Evolutionary conservation across 2,329 filamentous ascomycete genomes (phyloP).

Genomic region (Fusarium illudens): DNA sequence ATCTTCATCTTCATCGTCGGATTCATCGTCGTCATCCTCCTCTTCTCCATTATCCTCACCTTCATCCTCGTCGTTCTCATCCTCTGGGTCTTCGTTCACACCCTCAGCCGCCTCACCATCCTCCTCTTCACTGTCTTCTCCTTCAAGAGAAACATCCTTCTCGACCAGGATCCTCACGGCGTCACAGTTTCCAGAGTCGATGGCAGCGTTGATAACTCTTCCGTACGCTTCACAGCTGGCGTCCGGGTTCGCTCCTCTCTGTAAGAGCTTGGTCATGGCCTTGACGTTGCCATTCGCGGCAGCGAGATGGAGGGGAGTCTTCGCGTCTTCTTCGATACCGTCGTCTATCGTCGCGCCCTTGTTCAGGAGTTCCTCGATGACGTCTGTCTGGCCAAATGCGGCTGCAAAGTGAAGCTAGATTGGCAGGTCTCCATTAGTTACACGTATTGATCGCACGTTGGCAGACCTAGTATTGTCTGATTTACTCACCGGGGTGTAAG

Average conservation of each 20-base stretch:
- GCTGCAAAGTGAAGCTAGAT: slow-evolving; percentile 28
- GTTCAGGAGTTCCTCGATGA: slow-evolving; percentile 24
- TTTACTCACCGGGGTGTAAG: slow-evolving; percentile 49
- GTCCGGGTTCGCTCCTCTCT: slow-evolving; percentile 50
- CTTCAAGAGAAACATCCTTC: slow-evolving; percentile 46
- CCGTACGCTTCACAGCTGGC: slow-evolving; percentile 41
- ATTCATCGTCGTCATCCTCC: neutral
- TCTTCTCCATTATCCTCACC: neutral
- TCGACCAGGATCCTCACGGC: slow-evolving; percentile 53
- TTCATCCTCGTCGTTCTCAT: slow-evolving; percentile 10
- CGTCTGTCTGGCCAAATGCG: slow-evolving; percentile 8
- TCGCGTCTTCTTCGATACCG: slow-evolving; percentile 42
- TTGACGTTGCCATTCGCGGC: slow-evolving; percentile 50
- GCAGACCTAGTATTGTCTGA: too few species aligned
- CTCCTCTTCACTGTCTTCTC: slow-evolving; percentile 29
- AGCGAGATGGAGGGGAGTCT: slow-evolving; percentile 52
- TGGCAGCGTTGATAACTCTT: slow-evolving; percentile 52
- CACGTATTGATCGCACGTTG: slow-evolving; percentile 41
- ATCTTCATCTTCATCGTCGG: neutral
- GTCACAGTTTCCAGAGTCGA: slow-evolving; percentile 51
- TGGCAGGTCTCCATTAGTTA: neutral
- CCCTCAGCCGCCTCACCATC: neutral
- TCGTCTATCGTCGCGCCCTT: slow-evolving; percentile 34
- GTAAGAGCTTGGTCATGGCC: slow-evolving; percentile 52
- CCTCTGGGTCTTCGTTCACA: slow-evolving; percentile 1